phyloP scores from a whole-genome alignment of 2,329 filamentous ascomycete species.

The Cytospora mali region DNA sequence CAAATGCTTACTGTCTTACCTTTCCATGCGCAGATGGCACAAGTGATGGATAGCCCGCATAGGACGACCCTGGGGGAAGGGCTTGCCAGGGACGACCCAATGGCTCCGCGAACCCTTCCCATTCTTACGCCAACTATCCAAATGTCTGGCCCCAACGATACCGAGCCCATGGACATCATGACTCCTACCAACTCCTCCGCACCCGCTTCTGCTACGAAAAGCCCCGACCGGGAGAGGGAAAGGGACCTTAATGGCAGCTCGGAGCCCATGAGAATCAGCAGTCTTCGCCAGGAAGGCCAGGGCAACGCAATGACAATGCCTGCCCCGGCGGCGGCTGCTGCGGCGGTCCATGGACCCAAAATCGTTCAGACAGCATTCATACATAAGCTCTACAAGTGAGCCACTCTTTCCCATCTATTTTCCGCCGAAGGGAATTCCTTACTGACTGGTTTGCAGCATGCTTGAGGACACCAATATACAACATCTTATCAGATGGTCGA shows the following conservation, averaged over 20 bases:
- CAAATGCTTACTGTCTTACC: slow-evolving; percentile 30
- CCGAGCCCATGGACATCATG: slow-evolving; percentile 64
- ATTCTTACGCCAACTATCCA: slow-evolving; percentile 60
- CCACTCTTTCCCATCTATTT: neutral
- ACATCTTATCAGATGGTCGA: slow-evolving; percentile 96
- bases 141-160: slow-evolving; percentile 60
- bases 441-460: slow-evolving; percentile 68
- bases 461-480: slow-evolving; percentile 91
- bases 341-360: slow-evolving; percentile 88
- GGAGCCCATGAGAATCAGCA: slow-evolving; percentile 41
- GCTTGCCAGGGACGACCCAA: slow-evolving; percentile 45
- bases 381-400: slow-evolving; percentile 96
- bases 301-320: slow-evolving; percentile 49
- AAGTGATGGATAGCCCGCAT: slow-evolving; percentile 54
- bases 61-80: slow-evolving; percentile 45
- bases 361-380: slow-evolving; percentile 99
- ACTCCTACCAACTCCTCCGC: slow-evolving; percentile 53
- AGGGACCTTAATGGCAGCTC: slow-evolving; percentile 40
- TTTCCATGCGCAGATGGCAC: slow-evolving; percentile 53
- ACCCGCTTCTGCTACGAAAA: slow-evolving; percentile 47
- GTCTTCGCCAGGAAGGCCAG: slow-evolving; percentile 40
- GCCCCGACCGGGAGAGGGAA: slow-evolving; percentile 45
- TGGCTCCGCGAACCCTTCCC: slow-evolving; percentile 58
- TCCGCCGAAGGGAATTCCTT: neutral
- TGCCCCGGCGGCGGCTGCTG: slow-evolving; percentile 61